Percentiles rank a stretch among this genome's conserved stretches.
These are phyloP conservation scores for Diaporthe caulivora DNA, from an alignment of 2,329 filamentous ascomycete species.

Conservation along the genomic window DNA sequence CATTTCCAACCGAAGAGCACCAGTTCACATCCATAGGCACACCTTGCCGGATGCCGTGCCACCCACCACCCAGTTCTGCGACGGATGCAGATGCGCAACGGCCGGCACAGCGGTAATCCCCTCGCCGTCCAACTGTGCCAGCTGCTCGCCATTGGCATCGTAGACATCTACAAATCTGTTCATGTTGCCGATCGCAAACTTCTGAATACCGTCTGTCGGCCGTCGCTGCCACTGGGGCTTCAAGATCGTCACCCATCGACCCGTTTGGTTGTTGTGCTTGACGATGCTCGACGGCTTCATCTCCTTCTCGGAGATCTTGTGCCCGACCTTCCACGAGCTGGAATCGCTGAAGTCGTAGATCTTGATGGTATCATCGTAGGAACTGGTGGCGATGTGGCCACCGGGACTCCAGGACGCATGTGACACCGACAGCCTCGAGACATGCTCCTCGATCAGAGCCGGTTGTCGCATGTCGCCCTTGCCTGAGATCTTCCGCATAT, in stretches of 20 bases:
- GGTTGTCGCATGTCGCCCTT: constrained; percentile 73
- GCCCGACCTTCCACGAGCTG: constrained; percentile 68
- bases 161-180: constrained; percentile 96
- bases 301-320: constrained; percentile 68
- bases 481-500: constrained; percentile 82
- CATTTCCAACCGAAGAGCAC: neutral
- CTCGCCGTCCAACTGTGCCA: constrained; percentile 89
- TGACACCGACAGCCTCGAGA: constrained; percentile 86
- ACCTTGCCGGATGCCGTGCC: constrained; percentile 94
- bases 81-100: constrained; percentile 90
- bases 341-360: constrained; percentile 83
- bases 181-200: constrained; percentile 97
- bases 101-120: constrained; percentile 95
- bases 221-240: constrained; percentile 90
- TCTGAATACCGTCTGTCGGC: constrained; percentile 83
- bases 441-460: constrained; percentile 82
- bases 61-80: constrained; percentile 89
- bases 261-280: constrained; percentile 94
- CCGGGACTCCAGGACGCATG: constrained; percentile 90
- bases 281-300: constrained; percentile 80
- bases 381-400: constrained; percentile 90
- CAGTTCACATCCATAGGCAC: constrained; percentile 84
- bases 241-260: constrained; percentile 87
- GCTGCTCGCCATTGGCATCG: constrained; percentile 82
- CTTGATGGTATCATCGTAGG: constrained; percentile 95